Evolutionary conservation across 2,329 filamentous ascomycete genomes (phyloP).

Genomic region (Epichloe sp.): DNA sequence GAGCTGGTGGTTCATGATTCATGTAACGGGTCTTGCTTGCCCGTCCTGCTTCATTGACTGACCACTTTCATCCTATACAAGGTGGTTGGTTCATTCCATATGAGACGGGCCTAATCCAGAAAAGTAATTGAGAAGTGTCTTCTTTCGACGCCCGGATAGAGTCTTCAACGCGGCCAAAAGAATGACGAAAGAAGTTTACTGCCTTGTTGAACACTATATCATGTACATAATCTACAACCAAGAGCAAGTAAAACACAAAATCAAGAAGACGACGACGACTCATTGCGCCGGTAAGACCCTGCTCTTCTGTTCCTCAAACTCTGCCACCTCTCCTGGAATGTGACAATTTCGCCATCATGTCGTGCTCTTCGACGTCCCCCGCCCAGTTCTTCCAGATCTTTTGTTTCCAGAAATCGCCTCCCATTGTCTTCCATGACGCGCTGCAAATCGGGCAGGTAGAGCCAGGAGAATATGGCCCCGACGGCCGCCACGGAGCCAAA

Average conservation of each 20-base stretch:
- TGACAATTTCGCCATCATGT: conserved; percentile 31
- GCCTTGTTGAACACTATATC: too few relatives aligned
- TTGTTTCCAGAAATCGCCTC: conserved; percentile 27
- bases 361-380: conserved; percentile 34
- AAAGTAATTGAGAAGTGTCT: too few relatives aligned
- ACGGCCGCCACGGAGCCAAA: conserved; percentile 36
- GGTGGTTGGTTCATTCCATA: background rate
- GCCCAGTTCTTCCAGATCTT: conserved; percentile 36
- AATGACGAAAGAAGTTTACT: too few relatives aligned
- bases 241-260: too few relatives aligned
- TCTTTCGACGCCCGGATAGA: too few relatives aligned
- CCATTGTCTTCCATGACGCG: conserved; percentile 22
- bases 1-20: background rate
- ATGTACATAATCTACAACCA: background rate
- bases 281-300: conserved; percentile 1
- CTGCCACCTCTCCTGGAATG: conserved; percentile 28
- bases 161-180: too few relatives aligned
- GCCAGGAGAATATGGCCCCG: conserved; percentile 38
- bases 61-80: background rate
- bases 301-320: conserved; percentile 23
- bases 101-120: too few relatives aligned
- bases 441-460: conserved; percentile 36
- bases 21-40: background rate
- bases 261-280: background rate
- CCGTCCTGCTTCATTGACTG: background rate